Base-by-base conservation (phyloP, 305 asterid genomes). In the Solanum hybrid region DNA sequence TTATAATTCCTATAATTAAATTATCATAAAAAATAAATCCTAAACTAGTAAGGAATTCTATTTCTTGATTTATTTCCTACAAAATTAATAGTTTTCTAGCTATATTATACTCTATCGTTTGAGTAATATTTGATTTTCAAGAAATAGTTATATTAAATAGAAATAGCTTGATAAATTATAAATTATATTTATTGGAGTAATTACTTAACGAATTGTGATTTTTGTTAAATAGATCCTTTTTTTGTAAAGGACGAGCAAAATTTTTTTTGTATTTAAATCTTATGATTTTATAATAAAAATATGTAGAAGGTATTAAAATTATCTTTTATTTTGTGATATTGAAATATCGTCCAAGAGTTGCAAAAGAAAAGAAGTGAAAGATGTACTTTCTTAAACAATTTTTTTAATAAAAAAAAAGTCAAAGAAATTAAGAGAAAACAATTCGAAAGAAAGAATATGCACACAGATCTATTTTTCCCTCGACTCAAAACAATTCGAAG, bases 211-310 rank as follows among this genome's bases (percentile, higher is more conserved):
- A 57, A 18, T 18, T 57, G 4, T 57, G 67, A 57, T 57, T 57
- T 18, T 57, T 57, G n/a, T 57, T 57, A 57, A 6, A 18, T 57
- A 16, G 10, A 18, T 18, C 1, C 9, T 51, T 51, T 2, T 16
- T 46, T 51, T 51, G 67, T 51, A 6, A 51, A 16, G 9, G 10
- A 51, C 0, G 1, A 51, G 1, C 10, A 51, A 0, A 51, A 1
- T 6, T 57, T 0, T 0, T 18, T 18, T 57, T 0, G 4, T 57
- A 16, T 57, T 6, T 57, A 18, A 57, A 57, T 3, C 1, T 16
- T 2, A 0, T 18, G 9, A 57, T 57, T 0, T 57, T 57, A 16
- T 0, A 57, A 57, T 57, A 57, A 57, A 57, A 51, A 51, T 18
- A 18, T 6, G 1, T 57, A 7, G 1, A 57, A 57, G 0, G 0